phyloP scores from a whole-genome alignment of 129 eudicot genomes.

The Apium graveolens region DNA sequence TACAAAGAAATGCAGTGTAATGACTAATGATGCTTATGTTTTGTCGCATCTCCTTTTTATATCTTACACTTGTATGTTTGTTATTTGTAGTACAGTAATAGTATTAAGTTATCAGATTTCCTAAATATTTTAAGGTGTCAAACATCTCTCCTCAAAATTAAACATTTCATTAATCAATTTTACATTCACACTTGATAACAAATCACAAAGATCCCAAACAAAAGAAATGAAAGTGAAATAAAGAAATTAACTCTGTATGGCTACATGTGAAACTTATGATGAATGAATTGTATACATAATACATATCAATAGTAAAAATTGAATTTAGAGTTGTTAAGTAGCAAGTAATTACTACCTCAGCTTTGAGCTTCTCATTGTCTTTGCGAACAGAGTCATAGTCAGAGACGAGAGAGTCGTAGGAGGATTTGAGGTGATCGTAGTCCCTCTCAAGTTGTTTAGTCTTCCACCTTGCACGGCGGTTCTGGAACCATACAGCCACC shows the following conservation, averaged over 20 bases:
- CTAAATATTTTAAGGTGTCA: background rate
- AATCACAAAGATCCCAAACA: background rate
- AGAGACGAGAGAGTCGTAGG: conserved; percentile 52
- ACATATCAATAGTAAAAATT: background rate
- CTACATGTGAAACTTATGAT: background rate
- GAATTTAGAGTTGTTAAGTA: background rate
- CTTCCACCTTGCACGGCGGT: conserved; percentile 97
- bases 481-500: conserved; percentile 98
- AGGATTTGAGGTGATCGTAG: conserved; percentile 64
- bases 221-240: background rate
- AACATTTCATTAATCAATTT: background rate
- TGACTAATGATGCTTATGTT: background rate
- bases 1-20: background rate
- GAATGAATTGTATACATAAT: background rate
- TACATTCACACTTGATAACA: background rate
- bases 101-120: background rate
- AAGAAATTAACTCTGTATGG: background rate
- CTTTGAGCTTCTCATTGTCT: conserved; percentile 67
- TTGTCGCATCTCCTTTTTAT: background rate
- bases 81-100: background rate
- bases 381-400: conserved; percentile 61
- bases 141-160: background rate
- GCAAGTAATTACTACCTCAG: conserved; percentile 40
- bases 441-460: conserved; percentile 84
- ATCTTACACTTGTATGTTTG: background rate